Base-by-base conservation (phyloP, 805 yeast genomes). In the Zygoascus ofunaensis region DNA sequence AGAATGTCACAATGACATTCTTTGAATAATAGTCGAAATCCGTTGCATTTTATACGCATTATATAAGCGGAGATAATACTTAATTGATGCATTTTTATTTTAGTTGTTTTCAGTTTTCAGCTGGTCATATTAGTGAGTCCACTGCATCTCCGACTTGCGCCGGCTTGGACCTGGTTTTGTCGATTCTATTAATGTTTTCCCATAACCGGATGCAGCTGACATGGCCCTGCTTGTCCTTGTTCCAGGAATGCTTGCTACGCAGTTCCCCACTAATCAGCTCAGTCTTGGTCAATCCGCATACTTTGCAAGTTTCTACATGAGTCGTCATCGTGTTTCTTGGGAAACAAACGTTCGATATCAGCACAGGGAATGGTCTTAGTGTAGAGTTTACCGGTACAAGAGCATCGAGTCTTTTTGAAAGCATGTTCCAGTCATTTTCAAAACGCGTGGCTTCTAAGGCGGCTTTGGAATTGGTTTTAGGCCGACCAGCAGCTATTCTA, bases 401-500 rank as follows among this genome's bases (percentile, higher is more conserved):
- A 1, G 58, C 37, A 7, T 39, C 33, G n/a, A 55, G 35, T 28
- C 57, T 34, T 4, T 39, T 40, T 8, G 44, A 34, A 12, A 51
- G 42, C 1, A 45, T 41, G 19, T 42, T 34, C 59, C 58, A 56
- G 12, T 41, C 43, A 4, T 55, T 38, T 5, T 34, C 46, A 3
- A 55, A 35, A 12, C 51, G 51, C 8, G 57, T 40, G 12, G 58
- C 45, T 23, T 52, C 58, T 24, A 49, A 20, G 37, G 54, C 58
- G 14, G 54, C 46, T 14, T 42, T 41, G 3, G 30, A 26, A n/a
- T 22, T 28, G 33, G 43, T 37, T 4, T 57, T 47, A 22, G 45
- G 34, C 18, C 60, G 33, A 1, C 60, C 60, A 5, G 53, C 54
- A 55, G 53, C 49, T 17, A 56, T 47, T 14, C 54, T 35, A 0